phyloP scores from a whole-genome alignment of 768 basidiomycete species.

The Macrolepiota fuliginosa region DNA sequence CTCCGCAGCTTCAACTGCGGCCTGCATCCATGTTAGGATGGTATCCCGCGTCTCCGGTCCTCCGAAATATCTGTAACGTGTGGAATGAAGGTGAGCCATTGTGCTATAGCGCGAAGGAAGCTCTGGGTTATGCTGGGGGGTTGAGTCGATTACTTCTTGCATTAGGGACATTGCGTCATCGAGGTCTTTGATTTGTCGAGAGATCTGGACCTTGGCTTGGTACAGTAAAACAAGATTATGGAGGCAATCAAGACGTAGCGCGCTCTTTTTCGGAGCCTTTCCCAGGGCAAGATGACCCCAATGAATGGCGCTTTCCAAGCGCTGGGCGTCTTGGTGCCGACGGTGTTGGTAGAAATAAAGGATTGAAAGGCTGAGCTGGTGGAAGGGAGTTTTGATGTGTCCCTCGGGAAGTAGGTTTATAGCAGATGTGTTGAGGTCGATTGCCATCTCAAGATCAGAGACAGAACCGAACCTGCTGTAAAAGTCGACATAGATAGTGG shows the following conservation, averaged over 20 bases:
- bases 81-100: neutral
- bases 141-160: neutral
- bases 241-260: neutral
- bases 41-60: neutral
- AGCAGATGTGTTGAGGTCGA: neutral
- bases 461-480: neutral
- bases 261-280: neutral
- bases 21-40: neutral
- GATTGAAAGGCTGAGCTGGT: neutral
- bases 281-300: neutral
- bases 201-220: neutral
- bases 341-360: neutral
- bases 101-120: neutral
- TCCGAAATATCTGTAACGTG: constrained; percentile 4
- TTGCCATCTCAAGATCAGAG: neutral
- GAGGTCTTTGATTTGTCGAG: neutral
- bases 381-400: neutral
- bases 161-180: neutral
- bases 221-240: neutral
- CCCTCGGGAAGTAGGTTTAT: neutral
- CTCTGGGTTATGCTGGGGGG: neutral
- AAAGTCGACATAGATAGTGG: neutral
- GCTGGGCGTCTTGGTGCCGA: neutral
- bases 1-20: neutral
- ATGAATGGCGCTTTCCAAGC: neutral